These are phyloP conservation scores for Euphorbia peplus DNA, from an alignment of 345 rosid genomes.

Conservation along the genomic window DNA sequence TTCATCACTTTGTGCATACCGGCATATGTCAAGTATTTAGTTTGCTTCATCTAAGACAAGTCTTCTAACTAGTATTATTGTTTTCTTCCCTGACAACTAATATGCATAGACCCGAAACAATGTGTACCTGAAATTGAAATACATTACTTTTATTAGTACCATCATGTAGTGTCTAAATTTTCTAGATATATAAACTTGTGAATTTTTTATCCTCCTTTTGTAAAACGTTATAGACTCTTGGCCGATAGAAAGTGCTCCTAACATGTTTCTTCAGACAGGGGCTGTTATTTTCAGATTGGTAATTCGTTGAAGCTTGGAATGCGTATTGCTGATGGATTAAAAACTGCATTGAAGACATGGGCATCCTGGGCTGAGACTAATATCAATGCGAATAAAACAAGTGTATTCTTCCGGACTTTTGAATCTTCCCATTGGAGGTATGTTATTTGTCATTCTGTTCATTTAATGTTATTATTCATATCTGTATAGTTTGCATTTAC, in stretches of 20 bases:
- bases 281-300: constrained; percentile 57
- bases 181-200: not conserved
- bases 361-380: constrained; percentile 27
- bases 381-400: constrained; percentile 27
- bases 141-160: too few relatives aligned
- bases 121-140: too few relatives aligned
- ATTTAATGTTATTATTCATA: not conserved
- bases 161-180: not conserved
- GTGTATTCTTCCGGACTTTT: constrained; percentile 54
- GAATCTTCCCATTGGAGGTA: constrained; percentile 79
- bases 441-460: constrained; percentile 16
- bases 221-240: not conserved
- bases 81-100: too few relatives aligned
- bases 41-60: not conserved
- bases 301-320: constrained; percentile 46
- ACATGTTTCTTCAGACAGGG: constrained; percentile 50
- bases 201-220: not conserved
- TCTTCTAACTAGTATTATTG: not conserved
- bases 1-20: not conserved
- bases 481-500: not conserved
- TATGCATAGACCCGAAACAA: too few relatives aligned
- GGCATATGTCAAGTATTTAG: not conserved
- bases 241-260: constrained; percentile 18
- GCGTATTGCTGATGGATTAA: constrained; percentile 28
- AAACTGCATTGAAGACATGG: constrained; percentile 26